Conservation (phyloP, 2,329 filamentous ascomycete genomes). For the Penicillium griseofulvum region DNA sequence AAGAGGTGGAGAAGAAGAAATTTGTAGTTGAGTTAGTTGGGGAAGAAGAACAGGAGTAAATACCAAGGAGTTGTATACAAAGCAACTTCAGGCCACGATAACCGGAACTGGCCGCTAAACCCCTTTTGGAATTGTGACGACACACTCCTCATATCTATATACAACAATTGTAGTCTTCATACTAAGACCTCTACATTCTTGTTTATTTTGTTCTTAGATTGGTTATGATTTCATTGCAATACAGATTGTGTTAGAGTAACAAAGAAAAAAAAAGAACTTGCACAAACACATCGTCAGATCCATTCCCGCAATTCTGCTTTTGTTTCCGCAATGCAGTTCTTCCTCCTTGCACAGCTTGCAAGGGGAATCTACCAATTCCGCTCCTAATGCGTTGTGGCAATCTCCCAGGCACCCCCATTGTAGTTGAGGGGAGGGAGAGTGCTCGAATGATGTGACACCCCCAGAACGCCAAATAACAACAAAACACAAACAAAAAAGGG, state of each 20-base stretch:
- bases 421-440: constrained; percentile 10
- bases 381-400: constrained; percentile 15
- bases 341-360: constrained; percentile 9
- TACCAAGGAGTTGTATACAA: constrained; percentile 24
- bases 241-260: constrained; percentile 4
- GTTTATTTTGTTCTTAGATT: not conserved
- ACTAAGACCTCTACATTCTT: constrained; percentile 6
- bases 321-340: constrained; percentile 5
- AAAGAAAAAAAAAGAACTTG: constrained; percentile 9
- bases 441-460: constrained; percentile 30
- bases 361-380: constrained; percentile 10
- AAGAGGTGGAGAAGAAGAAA: constrained; percentile 1
- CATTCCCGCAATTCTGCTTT: constrained; percentile 20
- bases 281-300: constrained; percentile 8
- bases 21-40: not conserved
- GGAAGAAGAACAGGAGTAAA: constrained; percentile 17
- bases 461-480: constrained; percentile 35
- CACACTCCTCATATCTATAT: not conserved
- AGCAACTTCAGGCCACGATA: constrained; percentile 43
- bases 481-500: constrained; percentile 13
- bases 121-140: constrained; percentile 31
- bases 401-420: constrained; percentile 14
- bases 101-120: constrained; percentile 35
- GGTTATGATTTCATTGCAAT: constrained; percentile 10
- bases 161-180: too few relatives aligned